These are phyloP conservation scores for Pueraria montana DNA, from an alignment of 306 rosid species.

Conservation along the genomic window DNA sequence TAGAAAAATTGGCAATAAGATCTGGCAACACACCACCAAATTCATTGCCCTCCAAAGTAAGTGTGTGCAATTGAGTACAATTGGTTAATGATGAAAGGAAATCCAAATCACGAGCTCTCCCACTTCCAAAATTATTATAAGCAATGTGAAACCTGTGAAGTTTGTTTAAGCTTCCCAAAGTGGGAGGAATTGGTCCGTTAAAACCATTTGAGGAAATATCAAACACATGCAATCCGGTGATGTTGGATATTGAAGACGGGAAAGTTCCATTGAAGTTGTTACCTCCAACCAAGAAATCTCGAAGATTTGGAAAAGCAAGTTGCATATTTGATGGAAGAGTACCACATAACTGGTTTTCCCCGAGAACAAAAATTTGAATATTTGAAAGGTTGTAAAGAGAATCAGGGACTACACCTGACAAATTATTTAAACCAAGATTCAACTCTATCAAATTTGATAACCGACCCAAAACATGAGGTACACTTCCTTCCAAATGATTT, in stretches of 20 bases:
- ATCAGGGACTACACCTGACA: conserved; percentile 37
- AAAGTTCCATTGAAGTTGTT: conserved; percentile 32
- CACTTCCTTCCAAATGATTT: conserved; percentile 43
- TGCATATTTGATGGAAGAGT: conserved; percentile 36
- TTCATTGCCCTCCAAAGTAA: neutral
- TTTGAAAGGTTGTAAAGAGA: conserved; percentile 52
- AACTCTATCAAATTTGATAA: conserved; percentile 31
- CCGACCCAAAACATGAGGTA: conserved; percentile 35
- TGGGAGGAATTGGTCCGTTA: conserved; percentile 33
- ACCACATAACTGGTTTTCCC: conserved; percentile 12
- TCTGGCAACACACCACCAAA: conserved; percentile 47
- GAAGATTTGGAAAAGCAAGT: conserved; percentile 40
- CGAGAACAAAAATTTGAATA: neutral
- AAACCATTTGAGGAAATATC: conserved; percentile 4
- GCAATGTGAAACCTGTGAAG: neutral
- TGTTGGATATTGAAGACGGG: conserved; percentile 41
- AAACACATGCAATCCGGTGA: neutral
- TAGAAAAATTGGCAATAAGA: conserved; percentile 26
- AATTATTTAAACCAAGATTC: neutral
- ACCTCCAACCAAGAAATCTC: accelerated
- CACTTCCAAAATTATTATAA: conserved; percentile 31
- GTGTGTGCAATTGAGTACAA: neutral
- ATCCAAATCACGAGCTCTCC: conserved; percentile 32
- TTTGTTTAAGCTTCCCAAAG: conserved; percentile 39
- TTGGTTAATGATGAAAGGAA: conserved; percentile 47